Percentiles rank a stretch among this genome's conserved stretches.
phyloP scores from a whole-genome alignment of 371 early-diverging fungal genomes.

The Circinella minor region DNA sequence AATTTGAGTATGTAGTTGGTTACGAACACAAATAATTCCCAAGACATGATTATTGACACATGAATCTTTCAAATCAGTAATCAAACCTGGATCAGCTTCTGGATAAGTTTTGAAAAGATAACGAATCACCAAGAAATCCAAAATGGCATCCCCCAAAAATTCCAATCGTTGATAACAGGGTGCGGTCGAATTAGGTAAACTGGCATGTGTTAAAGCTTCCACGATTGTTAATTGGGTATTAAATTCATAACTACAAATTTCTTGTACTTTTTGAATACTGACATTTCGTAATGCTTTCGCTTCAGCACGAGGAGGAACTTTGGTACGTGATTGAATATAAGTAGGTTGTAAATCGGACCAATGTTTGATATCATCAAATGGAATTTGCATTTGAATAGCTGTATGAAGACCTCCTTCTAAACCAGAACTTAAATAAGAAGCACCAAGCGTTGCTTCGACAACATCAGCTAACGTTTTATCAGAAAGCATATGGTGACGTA shows the following conservation, averaged over 20 bases:
- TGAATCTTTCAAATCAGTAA: constrained; percentile 80
- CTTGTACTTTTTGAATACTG: constrained; percentile 47
- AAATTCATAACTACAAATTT: constrained; percentile 73
- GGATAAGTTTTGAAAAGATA: constrained; percentile 70
- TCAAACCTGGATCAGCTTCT: constrained; percentile 66
- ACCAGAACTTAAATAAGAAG: constrained; percentile 70
- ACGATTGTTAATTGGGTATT: constrained; percentile 62
- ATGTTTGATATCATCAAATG: constrained; percentile 55
- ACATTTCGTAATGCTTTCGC: constrained; percentile 27
- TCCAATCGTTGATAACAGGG: constrained; percentile 92
- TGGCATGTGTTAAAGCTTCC: constrained; percentile 91
- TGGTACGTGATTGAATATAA: constrained; percentile 31
- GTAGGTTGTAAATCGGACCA: constrained; percentile 58
- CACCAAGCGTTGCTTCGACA: constrained; percentile 90
- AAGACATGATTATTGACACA: constrained; percentile 90
- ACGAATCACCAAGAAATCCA: constrained; percentile 81
- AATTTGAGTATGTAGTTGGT: constrained; percentile 69
- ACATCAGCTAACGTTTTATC: constrained; percentile 91
- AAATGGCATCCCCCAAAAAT: constrained; percentile 93
- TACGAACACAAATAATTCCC: constrained; percentile 68
- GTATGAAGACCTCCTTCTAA: constrained; percentile 64
- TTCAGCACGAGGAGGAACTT: constrained; percentile 38
- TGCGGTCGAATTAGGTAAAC: constrained; percentile 58
- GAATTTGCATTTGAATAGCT: constrained; percentile 61
- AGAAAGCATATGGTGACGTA: constrained; percentile 57